These are phyloP conservation scores for Globisporangium ultimum DNA, from an alignment of 352 stramenopile genomes.

Conservation along the genomic window DNA sequence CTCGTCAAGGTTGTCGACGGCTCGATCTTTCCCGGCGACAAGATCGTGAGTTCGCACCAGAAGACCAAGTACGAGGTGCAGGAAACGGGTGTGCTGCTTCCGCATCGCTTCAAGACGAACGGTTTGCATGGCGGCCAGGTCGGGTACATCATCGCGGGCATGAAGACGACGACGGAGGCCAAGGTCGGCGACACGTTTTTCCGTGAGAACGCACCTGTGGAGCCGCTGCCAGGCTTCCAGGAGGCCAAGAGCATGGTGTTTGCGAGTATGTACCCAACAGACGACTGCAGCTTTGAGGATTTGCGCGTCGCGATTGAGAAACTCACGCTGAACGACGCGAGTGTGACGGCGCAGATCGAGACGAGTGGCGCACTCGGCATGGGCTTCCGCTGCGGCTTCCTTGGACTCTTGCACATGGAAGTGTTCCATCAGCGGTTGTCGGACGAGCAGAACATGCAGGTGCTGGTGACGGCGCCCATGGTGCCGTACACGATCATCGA, in stretches of 20 bases:
- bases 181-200: slow-evolving; percentile 90
- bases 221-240: slow-evolving; percentile 76
- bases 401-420: slow-evolving; percentile 98
- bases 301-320: slow-evolving; percentile 94
- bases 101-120: slow-evolving; percentile 72
- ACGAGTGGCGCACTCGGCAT: slow-evolving; percentile 92
- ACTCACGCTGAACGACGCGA: slow-evolving; percentile 97
- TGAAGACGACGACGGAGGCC: slow-evolving; percentile 96
- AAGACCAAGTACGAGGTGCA: slow-evolving; percentile 93
- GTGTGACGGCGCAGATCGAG: slow-evolving; percentile 95
- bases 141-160: slow-evolving; percentile 96
- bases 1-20: slow-evolving; percentile 94
- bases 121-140: slow-evolving; percentile 92
- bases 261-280: slow-evolving; percentile 97
- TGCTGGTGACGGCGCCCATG: slow-evolving; percentile 98
- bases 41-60: slow-evolving; percentile 70
- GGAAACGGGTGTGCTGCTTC: slow-evolving; percentile 94
- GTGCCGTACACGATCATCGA: slow-evolving; percentile 95
- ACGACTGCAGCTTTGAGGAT: slow-evolving; percentile 95
- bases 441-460: slow-evolving; percentile 97
- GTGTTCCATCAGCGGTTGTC: slow-evolving; percentile 97
- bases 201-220: slow-evolving; percentile 55
- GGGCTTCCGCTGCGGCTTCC: slow-evolving; percentile 96
- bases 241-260: slow-evolving; percentile 96
- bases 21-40: slow-evolving; percentile 78